Evolutionary conservation across 2,329 filamentous ascomycete species (phyloP).

Genomic region (Cytospora leucostoma): DNA sequence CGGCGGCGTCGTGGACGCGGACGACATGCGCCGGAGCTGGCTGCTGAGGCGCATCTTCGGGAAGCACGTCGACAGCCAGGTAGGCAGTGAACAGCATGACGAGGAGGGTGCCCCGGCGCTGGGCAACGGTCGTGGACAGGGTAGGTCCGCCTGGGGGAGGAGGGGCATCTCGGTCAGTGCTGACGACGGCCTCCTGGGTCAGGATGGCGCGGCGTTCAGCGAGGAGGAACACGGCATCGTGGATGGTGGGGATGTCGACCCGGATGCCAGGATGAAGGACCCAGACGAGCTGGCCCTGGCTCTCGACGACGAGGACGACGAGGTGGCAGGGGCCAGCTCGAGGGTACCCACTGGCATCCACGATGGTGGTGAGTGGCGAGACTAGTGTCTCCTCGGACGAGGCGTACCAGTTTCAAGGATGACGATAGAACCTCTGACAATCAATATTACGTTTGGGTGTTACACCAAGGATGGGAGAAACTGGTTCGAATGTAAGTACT

Average conservation of each 20-base stretch:
- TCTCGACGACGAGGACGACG: conserved; percentile 60
- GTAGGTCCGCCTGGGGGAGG: conserved; percentile 60
- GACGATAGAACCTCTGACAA: not conserved
- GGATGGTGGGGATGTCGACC: conserved; percentile 47
- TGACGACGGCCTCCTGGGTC: conserved; percentile 59
- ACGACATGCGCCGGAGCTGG: conserved; percentile 85
- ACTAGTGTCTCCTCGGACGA: conserved; percentile 1
- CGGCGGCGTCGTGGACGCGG: conserved; percentile 85
- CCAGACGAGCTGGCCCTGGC: conserved; percentile 65
- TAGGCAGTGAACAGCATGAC: conserved; percentile 55
- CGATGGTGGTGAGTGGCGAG: conserved; percentile 50
- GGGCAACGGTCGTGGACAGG: conserved; percentile 36
- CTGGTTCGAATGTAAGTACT: not conserved
- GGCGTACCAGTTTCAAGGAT: not conserved
- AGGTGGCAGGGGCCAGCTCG: conserved; percentile 39
- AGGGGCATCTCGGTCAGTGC: conserved; percentile 68
- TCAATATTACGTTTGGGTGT: not conserved
- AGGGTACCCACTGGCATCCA: conserved; percentile 44
- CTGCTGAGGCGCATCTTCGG: conserved; percentile 78
- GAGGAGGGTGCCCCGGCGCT: conserved; percentile 60
- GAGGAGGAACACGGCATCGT: conserved; percentile 44
- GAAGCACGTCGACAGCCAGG: conserved; percentile 50
- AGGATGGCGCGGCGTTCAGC: conserved; percentile 45
- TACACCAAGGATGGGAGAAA: not conserved
- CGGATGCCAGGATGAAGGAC: conserved; percentile 67